phyloP scores from a whole-genome alignment of 306 rosid species.

The Quercus ilex region DNA sequence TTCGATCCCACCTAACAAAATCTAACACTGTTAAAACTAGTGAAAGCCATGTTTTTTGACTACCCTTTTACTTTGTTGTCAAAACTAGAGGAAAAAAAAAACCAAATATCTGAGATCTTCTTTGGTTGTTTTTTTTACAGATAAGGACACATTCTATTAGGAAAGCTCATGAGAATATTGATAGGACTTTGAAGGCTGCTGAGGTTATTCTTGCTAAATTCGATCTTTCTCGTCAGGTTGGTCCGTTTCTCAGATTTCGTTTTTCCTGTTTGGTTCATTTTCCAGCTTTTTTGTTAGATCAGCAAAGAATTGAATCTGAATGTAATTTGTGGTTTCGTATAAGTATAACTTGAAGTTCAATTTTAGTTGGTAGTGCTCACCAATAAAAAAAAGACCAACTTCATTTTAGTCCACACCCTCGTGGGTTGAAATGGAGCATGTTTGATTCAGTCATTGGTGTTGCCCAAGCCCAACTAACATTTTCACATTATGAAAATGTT shows the following conservation, averaged over 20 bases:
- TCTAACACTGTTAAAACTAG: no score
- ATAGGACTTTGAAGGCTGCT: conserved; percentile 83
- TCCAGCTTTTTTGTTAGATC: neutral
- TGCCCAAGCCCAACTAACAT: no score
- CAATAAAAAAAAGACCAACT: neutral
- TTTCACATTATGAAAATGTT: no score
- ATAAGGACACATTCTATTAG: conserved; percentile 86
- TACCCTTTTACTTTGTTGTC: no score
- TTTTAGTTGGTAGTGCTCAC: neutral
- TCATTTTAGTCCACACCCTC: neutral
- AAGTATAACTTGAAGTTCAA: neutral
- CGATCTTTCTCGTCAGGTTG: conserved; percentile 94
- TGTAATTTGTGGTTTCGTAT: neutral
- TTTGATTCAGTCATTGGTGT: no score
- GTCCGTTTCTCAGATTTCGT: conserved; percentile 34
- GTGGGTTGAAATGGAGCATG: no score
- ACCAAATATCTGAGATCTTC: no score
- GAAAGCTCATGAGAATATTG: conserved; percentile 96
- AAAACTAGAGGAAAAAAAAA: no score
- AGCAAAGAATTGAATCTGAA: neutral
- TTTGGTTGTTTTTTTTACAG: conserved; percentile 39
- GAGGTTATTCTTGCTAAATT: conserved; percentile 82
- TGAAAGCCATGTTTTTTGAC: no score
- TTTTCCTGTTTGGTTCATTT: neutral
- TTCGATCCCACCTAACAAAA: neutral